Conservation (phyloP, 2,329 filamentous ascomycete species). For the Neocucurbitaria cava region DNA sequence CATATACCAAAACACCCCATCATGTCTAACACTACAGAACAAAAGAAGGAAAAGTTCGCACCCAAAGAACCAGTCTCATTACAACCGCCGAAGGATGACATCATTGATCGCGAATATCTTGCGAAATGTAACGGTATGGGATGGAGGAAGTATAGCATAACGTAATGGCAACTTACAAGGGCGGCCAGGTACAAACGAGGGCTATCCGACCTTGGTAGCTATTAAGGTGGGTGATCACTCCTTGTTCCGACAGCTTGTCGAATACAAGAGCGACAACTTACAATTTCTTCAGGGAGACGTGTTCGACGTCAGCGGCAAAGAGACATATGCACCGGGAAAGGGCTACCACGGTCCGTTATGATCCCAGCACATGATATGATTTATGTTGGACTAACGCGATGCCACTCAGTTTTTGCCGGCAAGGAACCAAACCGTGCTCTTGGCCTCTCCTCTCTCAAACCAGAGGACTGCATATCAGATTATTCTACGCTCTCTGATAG, state of each 20-base stretch:
- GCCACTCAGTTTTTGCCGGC: slow-evolving; percentile 82
- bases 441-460: slow-evolving; percentile 83
- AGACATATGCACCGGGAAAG: slow-evolving; percentile 81
- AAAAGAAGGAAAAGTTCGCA: slow-evolving; percentile 68
- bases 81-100: slow-evolving; percentile 84
- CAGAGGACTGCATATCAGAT: slow-evolving; percentile 79
- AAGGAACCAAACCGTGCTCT: slow-evolving; percentile 95
- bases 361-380: neutral
- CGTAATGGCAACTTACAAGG: slow-evolving; percentile 1
- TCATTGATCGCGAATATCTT: slow-evolving; percentile 81
- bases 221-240: slow-evolving; percentile 57
- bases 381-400: slow-evolving; percentile 6
- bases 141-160: neutral
- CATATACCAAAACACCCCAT: slow-evolving; percentile 9
- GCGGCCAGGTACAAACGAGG: slow-evolving; percentile 67
- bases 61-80: slow-evolving; percentile 79
- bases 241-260: too few species aligned
- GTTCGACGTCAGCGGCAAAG: slow-evolving; percentile 92
- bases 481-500: slow-evolving; percentile 86
- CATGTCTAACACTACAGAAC: slow-evolving; percentile 43
- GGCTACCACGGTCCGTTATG: slow-evolving; percentile 79
- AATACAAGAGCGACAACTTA: slow-evolving; percentile 4
- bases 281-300: slow-evolving; percentile 74
- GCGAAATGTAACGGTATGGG: slow-evolving; percentile 80
- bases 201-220: slow-evolving; percentile 65